Evolutionary conservation across 75 land plant genomes (phyloP).

Genomic region (Pseudotsuga menziesii): DNA sequence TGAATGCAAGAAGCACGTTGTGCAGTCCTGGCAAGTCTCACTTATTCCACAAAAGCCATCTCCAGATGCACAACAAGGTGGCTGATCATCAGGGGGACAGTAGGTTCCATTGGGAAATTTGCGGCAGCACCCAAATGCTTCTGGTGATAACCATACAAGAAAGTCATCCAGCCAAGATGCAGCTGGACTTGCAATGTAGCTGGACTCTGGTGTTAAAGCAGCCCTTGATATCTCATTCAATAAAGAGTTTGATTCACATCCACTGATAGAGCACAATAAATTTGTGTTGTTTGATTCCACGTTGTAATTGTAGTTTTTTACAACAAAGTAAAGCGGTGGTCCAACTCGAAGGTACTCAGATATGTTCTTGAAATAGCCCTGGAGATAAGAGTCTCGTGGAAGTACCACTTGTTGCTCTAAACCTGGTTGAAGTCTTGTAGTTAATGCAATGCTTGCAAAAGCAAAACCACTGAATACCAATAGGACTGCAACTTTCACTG

Average conservation of each 20-base stretch:
- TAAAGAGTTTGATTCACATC: conserved; percentile 83
- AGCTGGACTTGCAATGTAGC: conserved; percentile 92
- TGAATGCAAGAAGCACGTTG: conserved; percentile 88
- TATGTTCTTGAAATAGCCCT: conserved; percentile 85
- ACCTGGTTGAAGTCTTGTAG: conserved; percentile 77
- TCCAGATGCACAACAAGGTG: conserved; percentile 80
- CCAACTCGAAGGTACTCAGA: conserved; percentile 85
- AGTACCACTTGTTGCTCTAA: conserved; percentile 88
- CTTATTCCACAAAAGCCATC: conserved; percentile 49
- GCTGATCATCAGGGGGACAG: conserved; percentile 99
- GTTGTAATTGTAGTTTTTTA: conserved; percentile 85
- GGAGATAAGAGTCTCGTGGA: conserved; percentile 92
- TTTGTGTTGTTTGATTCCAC: conserved; percentile 73
- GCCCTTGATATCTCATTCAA: conserved; percentile 90
- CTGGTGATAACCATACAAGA: conserved; percentile 95
- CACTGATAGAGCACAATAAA: conserved; percentile 91
- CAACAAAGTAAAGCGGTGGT: conserved; percentile 94
- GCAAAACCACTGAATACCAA: conserved; percentile 60
- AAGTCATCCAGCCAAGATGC: conserved; percentile 99
- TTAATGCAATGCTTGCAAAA: conserved; percentile 81
- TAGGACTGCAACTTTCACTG: conserved; percentile 73
- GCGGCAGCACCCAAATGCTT: conserved; percentile 98
- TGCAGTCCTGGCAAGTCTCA: conserved; percentile 82
- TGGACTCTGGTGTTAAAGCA: conserved; percentile 65
- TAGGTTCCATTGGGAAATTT: conserved; percentile 77